phyloP scores from a whole-genome alignment of 495 filamentous ascomycete species.

The Tuber indicum region DNA sequence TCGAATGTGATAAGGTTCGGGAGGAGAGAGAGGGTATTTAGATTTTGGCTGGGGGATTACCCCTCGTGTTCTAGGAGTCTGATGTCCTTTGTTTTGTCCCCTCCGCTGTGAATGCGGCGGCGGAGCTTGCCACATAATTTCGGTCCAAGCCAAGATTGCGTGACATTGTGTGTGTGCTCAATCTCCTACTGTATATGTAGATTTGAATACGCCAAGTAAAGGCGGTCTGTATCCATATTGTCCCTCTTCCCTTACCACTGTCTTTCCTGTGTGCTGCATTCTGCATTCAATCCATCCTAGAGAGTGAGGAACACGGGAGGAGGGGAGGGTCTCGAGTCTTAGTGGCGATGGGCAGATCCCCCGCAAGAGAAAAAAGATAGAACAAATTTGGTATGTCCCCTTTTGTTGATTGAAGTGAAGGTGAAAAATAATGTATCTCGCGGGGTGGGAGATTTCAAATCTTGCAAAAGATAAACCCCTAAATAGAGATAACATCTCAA shows the following conservation, averaged over 20 bases:
- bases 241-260: neutral
- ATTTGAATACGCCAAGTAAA: neutral
- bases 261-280: neutral
- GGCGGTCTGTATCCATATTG: neutral
- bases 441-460: neutral
- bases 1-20: neutral
- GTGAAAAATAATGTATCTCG: neutral
- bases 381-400: neutral
- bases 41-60: neutral
- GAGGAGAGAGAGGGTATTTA: neutral
- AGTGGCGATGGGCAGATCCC: neutral
- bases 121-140: neutral
- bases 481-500: neutral
- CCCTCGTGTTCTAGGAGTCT: neutral
- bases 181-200: neutral
- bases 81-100: neutral
- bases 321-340: neutral
- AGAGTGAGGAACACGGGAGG: neutral
- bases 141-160: neutral
- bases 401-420: neutral
- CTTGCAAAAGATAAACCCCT: neutral
- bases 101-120: neutral
- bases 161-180: neutral
- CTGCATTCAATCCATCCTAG: neutral
- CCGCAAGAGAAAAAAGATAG: neutral